phyloP scores from a whole-genome alignment of 495 filamentous ascomycete species.

The Trichocladium antarcticum region DNA sequence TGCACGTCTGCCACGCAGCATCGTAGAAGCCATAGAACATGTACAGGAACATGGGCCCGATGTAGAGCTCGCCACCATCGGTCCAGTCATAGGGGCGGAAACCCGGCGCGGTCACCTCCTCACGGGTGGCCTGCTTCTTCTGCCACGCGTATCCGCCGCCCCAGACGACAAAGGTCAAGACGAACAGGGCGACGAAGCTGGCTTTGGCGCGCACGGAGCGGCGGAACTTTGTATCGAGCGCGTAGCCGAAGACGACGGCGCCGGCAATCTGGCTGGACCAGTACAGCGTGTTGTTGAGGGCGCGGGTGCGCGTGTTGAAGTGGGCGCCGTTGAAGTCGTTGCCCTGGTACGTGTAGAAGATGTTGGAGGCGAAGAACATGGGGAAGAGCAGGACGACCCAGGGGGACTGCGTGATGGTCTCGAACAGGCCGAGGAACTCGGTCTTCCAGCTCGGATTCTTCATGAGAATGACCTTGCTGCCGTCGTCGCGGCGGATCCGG shows the following conservation, averaged over 20 bases:
- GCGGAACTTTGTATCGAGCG: conserved; percentile 55
- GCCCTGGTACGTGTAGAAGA: conserved; percentile 66
- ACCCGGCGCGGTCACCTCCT: conserved; percentile 22
- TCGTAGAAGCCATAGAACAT: conserved; percentile 92
- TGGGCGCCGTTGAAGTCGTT: conserved; percentile 54
- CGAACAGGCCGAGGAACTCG: conserved; percentile 66
- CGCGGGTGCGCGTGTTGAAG: conserved; percentile 72
- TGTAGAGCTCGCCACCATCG: conserved; percentile 44
- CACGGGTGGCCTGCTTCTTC: conserved; percentile 45
- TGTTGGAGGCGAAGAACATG: conserved; percentile 74
- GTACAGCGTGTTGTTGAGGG: conserved; percentile 78
- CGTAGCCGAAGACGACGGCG: conserved; percentile 64
- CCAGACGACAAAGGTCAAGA: conserved; percentile 75
- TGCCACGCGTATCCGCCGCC: conserved; percentile 80
- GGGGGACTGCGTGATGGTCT: conserved; percentile 58
- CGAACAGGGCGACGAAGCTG: conserved; percentile 53
- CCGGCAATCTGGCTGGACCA: conserved; percentile 83
- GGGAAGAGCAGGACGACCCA: conserved; percentile 82
- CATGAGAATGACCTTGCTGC: conserved; percentile 66
- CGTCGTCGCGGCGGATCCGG: conserved; percentile 67
- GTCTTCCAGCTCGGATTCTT: conserved; percentile 74
- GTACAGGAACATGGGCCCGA: conserved; percentile 82
- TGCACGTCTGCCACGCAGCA: conserved; percentile 71
- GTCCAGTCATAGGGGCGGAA: conserved; percentile 50
- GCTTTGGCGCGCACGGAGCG: conserved; percentile 66